Evolutionary conservation across 2,329 filamentous ascomycete genomes (phyloP).

Genomic region (Orbilia quercus): DNA sequence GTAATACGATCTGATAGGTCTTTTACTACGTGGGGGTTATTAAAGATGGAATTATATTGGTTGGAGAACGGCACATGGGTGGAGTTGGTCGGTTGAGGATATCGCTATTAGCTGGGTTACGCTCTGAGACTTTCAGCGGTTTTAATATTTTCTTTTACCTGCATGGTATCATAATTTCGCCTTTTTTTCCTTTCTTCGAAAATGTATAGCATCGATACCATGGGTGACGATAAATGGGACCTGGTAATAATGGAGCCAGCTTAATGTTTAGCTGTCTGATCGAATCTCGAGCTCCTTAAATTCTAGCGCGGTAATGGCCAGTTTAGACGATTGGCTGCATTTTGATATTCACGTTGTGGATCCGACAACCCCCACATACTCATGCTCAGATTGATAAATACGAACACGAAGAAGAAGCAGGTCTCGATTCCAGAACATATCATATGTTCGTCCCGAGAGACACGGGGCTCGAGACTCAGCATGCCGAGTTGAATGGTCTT

Average conservation of each 20-base stretch:
- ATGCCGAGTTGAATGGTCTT: too few relatives aligned
- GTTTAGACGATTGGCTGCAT: not conserved
- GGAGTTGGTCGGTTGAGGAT: not conserved
- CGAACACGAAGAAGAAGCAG: too few relatives aligned
- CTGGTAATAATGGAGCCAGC: not conserved
- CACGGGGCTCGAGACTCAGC: too few relatives aligned
- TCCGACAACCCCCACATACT: not conserved
- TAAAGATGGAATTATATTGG: not conserved
- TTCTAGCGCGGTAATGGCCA: not conserved
- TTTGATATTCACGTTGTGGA: not conserved
- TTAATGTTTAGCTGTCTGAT: constrained; percentile 6
- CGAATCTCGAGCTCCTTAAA: not conserved
- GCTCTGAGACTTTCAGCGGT: not conserved
- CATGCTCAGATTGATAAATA: too few relatives aligned
- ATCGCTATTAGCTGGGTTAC: not conserved
- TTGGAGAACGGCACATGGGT: not conserved
- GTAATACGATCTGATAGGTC: not conserved
- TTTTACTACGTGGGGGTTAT: not conserved
- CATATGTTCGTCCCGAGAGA: too few relatives aligned
- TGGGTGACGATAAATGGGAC: not conserved
- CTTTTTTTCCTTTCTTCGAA: not conserved
- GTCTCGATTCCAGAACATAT: not conserved
- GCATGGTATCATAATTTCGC: not conserved
- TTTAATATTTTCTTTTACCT: not conserved
- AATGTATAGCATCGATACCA: not conserved